Percentiles rank a stretch among this genome's conserved stretches.
Conservation (phyloP, 345 rosid species). For the Salix koriyanagi region DNA sequence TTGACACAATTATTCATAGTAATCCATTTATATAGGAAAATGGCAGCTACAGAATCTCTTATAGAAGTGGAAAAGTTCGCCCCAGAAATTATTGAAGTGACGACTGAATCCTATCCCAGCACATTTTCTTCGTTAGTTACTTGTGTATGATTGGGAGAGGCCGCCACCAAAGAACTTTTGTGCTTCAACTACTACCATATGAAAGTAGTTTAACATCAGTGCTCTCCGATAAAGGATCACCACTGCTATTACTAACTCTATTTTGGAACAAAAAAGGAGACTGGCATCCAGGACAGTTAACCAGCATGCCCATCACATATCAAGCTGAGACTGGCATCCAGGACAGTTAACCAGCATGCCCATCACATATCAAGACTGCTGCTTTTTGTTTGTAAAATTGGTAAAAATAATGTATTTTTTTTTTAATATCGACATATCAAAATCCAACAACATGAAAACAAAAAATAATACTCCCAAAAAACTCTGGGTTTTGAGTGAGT, state of each 20-base stretch:
- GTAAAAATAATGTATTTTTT: too few species aligned
- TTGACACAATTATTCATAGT: conserved; percentile 16
- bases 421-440: too few species aligned
- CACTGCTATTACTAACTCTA: background rate
- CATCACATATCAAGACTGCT: too few species aligned
- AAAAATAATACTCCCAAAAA: background rate
- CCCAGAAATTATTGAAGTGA: conserved; percentile 5
- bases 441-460: too few species aligned
- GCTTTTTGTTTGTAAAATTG: background rate
- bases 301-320: too few species aligned
- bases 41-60: conserved; percentile 9
- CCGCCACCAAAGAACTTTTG: conserved; percentile 1
- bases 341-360: background rate
- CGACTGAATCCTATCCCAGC: conserved; percentile 11
- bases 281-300: background rate
- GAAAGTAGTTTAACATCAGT: conserved; percentile 7
- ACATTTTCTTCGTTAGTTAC: background rate
- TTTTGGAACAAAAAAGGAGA: background rate
- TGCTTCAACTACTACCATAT: background rate
- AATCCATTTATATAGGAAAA: background rate
- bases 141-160: conserved; percentile 10
- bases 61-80: background rate
- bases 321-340: background rate
- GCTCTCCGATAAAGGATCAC: conserved; percentile 17
- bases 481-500: background rate